Base-by-base conservation (phyloP, 192 early-diverging fungal species). In the Coemansia asiatica region DNA sequence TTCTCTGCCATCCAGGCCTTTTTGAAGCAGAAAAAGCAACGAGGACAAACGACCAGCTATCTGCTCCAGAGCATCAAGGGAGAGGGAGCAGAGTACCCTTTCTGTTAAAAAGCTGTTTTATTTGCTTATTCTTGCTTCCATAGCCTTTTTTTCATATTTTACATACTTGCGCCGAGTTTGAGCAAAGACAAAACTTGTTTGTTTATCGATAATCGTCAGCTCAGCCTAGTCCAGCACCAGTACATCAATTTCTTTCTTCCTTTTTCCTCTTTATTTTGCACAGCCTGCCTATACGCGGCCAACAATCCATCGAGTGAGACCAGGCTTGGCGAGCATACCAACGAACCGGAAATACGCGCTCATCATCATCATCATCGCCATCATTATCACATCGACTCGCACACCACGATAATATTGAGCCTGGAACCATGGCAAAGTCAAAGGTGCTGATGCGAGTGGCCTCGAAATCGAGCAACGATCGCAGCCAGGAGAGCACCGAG, bases 341-440 rank as follows among this genome's bases (percentile, higher is more conserved):
- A 60, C 19, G 12, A 40, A 36, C 6, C n/a, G n/a, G n/a, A n/a
- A n/a, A n/a, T n/a, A 36, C 31, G 19, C 21, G 23, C 36, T 47
- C 40, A 40, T n/a, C n/a, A n/a, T n/a, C n/a, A n/a, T n/a, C n/a
- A n/a, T n/a, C n/a, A n/a, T n/a, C n/a, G n/a, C n/a, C n/a, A n/a
- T n/a, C n/a, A n/a, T n/a, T n/a, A n/a, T 12, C 31, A 57, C 7
- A 65, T 2, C 56, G 28, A 10, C 40, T 33, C 4, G 22, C 53
- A 10, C 56, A 36, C 15, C 25, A 22, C 38, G 59, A 18, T 40
- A 44, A 35, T 23, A n/a, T 16, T 6, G 19, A 27, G 13, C 40
- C 13, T 13, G 40, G 13, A 61, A 48, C 27, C 66, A 81, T 81
- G 79, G 70, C 67, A 62, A 81, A 81, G 70, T 72, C 79, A 56